Evolutionary conservation across 176 grass and related monocot species (phyloP).

Genomic region (Saccharum spontaneum): DNA sequence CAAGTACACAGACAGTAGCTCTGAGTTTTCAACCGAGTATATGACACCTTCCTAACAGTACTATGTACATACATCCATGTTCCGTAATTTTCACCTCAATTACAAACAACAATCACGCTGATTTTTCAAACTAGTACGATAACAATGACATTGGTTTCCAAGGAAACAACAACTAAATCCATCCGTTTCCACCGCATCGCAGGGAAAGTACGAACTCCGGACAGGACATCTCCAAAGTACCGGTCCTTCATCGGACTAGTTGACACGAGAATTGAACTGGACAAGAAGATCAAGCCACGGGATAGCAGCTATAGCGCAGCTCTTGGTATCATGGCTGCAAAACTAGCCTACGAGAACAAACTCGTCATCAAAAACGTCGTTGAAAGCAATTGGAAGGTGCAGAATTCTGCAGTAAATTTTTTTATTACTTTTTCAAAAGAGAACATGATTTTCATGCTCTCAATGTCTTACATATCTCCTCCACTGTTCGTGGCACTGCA

Average conservation of each 20-base stretch:
- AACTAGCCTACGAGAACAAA: slow-evolving; percentile 79
- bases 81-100: background rate
- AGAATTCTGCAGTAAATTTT: background rate
- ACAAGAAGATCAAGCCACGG: slow-evolving; percentile 52
- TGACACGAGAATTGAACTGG: slow-evolving; percentile 57
- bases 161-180: background rate
- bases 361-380: slow-evolving; percentile 40
- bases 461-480: background rate
- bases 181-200: background rate
- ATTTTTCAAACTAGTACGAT: background rate
- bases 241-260: slow-evolving; percentile 56
- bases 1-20: background rate
- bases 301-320: slow-evolving; percentile 57
- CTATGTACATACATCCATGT: background rate
- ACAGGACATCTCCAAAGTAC: slow-evolving; percentile 50
- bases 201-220: slow-evolving; percentile 45
- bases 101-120: background rate
- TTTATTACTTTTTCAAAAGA: background rate
- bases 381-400: slow-evolving; percentile 53
- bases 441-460: background rate
- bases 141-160: background rate
- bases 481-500: background rate
- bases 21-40: background rate
- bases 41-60: background rate
- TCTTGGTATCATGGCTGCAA: slow-evolving; percentile 73